These are phyloP conservation scores for Stropharia rugosoannulata DNA, from an alignment of 768 basidiomycete species.

Conservation along the genomic window DNA sequence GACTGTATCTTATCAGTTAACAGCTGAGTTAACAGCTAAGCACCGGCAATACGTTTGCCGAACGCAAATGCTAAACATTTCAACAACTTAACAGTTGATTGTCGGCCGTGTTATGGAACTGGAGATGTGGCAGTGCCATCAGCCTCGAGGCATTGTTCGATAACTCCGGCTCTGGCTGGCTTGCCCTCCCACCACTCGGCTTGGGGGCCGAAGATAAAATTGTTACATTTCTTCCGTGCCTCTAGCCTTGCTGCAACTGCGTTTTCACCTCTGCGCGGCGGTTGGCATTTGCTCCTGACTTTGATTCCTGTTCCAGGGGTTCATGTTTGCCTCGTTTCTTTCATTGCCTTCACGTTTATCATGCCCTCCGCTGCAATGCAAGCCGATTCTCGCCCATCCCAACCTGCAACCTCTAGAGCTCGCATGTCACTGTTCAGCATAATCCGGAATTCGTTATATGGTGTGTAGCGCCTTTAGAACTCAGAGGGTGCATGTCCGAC, in stretches of 20 bases:
- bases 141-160: slow-evolving; percentile 28
- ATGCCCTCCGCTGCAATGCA: slow-evolving; percentile 33
- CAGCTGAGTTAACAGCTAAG: too few species aligned
- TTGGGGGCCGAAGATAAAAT: slow-evolving; percentile 14
- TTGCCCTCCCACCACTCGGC: neutral
- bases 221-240: slow-evolving; percentile 14
- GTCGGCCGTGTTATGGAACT: neutral
- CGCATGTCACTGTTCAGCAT: slow-evolving; percentile 77
- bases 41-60: too few species aligned
- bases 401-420: slow-evolving; percentile 30
- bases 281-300: slow-evolving; percentile 14
- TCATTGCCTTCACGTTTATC: slow-evolving; percentile 40
- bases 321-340: slow-evolving; percentile 46
- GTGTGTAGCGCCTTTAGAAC: slow-evolving; percentile 35
- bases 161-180: slow-evolving; percentile 13
- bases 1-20: too few species aligned
- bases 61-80: too few species aligned
- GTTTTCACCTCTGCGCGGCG: slow-evolving; percentile 15
- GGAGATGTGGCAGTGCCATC: slow-evolving; percentile 22
- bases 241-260: slow-evolving; percentile 21
- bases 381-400: slow-evolving; percentile 25
- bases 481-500: neutral
- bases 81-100: too few species aligned
- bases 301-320: slow-evolving; percentile 16
- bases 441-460: slow-evolving; percentile 65